Conservation (phyloP, 805 yeast species). For the Debaryomyces hansenii region DNA sequence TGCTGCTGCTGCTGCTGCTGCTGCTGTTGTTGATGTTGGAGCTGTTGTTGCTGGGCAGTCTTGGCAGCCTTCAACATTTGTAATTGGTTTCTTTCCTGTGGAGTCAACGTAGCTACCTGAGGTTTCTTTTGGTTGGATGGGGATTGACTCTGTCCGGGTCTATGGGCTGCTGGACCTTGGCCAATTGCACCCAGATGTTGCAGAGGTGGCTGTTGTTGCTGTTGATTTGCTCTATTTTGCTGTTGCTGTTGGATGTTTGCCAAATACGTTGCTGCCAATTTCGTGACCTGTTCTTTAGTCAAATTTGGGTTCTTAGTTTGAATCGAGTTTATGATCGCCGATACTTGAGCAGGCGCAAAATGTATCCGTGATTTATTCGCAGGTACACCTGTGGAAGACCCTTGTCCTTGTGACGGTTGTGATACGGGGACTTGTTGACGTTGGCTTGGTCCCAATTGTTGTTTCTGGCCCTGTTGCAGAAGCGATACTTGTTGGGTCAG, state of each 20-base stretch:
- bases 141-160: constrained; percentile 3
- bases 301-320: constrained; percentile 65
- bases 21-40: constrained; percentile 19
- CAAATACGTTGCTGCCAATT: constrained; percentile 62
- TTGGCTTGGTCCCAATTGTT: background rate
- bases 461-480: constrained; percentile 2
- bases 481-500: constrained; percentile 3
- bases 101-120: constrained; percentile 39
- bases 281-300: constrained; percentile 63
- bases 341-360: constrained; percentile 62
- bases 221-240: constrained; percentile 32
- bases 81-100: constrained; percentile 43
- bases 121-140: constrained; percentile 17
- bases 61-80: constrained; percentile 40
- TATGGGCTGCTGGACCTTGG: constrained; percentile 3
- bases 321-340: constrained; percentile 63
- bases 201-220: constrained; percentile 16
- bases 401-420: constrained; percentile 18
- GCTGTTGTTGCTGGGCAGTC: constrained; percentile 28
- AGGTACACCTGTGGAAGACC: background rate
- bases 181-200: constrained; percentile 4
- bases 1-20: constrained; percentile 17
- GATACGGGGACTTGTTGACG: constrained; percentile 10
- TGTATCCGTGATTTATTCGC: constrained; percentile 34
- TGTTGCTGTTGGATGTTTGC: constrained; percentile 59